Conservation (phyloP, 2,329 filamentous ascomycete species). For the Amphichorda felina region DNA sequence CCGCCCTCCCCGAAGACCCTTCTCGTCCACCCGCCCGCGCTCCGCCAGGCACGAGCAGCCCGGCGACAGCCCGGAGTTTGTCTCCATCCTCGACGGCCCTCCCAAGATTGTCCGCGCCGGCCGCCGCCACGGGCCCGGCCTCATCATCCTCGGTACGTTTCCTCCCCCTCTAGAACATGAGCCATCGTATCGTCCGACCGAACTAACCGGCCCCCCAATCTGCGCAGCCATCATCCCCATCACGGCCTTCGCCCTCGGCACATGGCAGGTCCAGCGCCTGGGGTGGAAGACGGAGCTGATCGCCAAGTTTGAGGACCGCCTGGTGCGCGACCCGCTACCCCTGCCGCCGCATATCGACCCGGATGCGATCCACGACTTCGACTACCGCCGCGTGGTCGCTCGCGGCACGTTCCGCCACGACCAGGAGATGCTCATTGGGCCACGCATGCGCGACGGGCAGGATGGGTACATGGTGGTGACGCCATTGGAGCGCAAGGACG, state of each 20-base stretch:
- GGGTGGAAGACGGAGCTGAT: constrained; percentile 91
- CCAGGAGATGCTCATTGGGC: constrained; percentile 91
- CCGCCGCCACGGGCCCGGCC: constrained; percentile 62
- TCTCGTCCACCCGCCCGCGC: constrained; percentile 2
- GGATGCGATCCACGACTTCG: constrained; percentile 73
- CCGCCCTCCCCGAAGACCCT: constrained; percentile 1
- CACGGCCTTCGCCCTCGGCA: constrained; percentile 80
- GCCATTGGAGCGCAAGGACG: constrained; percentile 61
- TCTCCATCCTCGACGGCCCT: constrained; percentile 79
- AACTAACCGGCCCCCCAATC: too few species aligned
- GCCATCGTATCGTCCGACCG: too few species aligned
- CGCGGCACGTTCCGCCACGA: constrained; percentile 71
- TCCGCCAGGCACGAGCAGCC: constrained; percentile 25
- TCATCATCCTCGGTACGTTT: constrained; percentile 59
- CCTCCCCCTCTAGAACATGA: too few species aligned
- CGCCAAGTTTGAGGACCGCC: constrained; percentile 81
- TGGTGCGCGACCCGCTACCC: constrained; percentile 75
- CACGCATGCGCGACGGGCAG: constrained; percentile 76
- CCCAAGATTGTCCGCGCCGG: constrained; percentile 67
- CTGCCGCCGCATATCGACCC: constrained; percentile 77
- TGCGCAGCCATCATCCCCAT: constrained; percentile 69
- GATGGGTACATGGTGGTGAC: constrained; percentile 89
- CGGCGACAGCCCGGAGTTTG: constrained; percentile 68
- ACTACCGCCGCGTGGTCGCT: constrained; percentile 75
- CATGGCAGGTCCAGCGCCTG: constrained; percentile 90